These are phyloP conservation scores for Balamuthia mandrillaris DNA, from an alignment of 208 protist genomes.

Conservation along the genomic window DNA sequence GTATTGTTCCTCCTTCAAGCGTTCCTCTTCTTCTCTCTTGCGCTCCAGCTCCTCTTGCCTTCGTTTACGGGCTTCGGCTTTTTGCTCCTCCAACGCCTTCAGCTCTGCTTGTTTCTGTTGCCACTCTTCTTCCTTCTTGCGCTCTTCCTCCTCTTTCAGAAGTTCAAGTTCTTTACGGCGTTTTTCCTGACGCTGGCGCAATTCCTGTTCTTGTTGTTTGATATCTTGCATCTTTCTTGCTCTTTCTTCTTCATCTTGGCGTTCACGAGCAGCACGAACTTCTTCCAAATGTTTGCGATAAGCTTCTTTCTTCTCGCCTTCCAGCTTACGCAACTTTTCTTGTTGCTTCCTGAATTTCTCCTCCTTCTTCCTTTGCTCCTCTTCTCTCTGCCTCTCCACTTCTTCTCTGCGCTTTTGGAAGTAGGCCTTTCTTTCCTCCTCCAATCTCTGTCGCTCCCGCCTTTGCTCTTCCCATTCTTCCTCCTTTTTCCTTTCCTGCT, in stretches of 20 bases:
- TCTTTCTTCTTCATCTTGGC: conserved; percentile 6
- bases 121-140: conserved; percentile 19
- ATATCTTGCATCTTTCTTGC: not conserved
- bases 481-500: conserved; percentile 33
- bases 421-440: not conserved
- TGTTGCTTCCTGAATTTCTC: not conserved
- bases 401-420: not conserved
- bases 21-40: conserved; percentile 8
- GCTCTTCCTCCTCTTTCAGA: conserved; percentile 3
- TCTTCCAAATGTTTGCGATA: not conserved
- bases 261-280: not conserved
- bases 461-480: not conserved
- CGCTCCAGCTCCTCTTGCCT: not conserved
- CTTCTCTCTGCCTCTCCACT: not conserved
- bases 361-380: conserved; percentile 5
- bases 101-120: not conserved
- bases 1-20: conserved; percentile 11
- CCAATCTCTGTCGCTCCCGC: not conserved
- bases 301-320: not conserved
- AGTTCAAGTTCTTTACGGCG: not conserved
- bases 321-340: not conserved
- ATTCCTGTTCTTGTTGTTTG: not conserved
- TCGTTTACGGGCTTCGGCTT: not conserved
- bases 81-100: not conserved
- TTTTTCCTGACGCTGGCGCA: not conserved